Conservation (phyloP, 78 protist species). For the Dictyostelium intermedium region DNA sequence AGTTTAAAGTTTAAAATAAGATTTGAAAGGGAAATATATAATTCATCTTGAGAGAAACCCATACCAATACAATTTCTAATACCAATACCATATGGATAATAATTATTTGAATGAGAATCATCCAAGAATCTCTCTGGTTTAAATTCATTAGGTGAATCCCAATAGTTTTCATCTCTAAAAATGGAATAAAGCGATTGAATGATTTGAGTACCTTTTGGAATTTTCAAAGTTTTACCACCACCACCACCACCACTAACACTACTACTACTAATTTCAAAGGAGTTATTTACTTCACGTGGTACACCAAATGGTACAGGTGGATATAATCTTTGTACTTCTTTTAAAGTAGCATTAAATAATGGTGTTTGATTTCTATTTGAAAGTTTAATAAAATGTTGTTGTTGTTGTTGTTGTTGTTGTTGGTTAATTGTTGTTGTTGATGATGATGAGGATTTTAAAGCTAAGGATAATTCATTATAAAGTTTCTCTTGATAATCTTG, state of each 20-base stretch:
- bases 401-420: not conserved
- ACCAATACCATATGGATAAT: constrained; percentile 40
- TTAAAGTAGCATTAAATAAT: constrained; percentile 6
- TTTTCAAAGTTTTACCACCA: not conserved
- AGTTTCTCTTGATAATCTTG: not conserved
- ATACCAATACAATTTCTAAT: constrained; percentile 51
- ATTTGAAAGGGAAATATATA: constrained; percentile 9
- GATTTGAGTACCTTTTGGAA: not conserved
- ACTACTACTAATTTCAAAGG: not conserved
- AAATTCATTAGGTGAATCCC: not conserved
- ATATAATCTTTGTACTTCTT: not conserved
- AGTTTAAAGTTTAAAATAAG: constrained; percentile 18
- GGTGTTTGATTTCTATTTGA: constrained; percentile 7
- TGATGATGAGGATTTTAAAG: not conserved
- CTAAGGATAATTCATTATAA: not conserved
- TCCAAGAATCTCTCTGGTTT: constrained; percentile 35
- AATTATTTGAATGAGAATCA: not conserved
- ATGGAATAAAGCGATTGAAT: not conserved
- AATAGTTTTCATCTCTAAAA: not conserved
- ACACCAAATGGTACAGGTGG: constrained; percentile 28
- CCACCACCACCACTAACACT: too few relatives aligned
- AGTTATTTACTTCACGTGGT: constrained; percentile 6
- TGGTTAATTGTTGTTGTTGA: too few relatives aligned
- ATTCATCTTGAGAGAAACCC: constrained; percentile 29
- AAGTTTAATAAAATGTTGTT: not conserved